Conservation (phyloP, 257 asterid genomes). For the Ballota nigra region DNA sequence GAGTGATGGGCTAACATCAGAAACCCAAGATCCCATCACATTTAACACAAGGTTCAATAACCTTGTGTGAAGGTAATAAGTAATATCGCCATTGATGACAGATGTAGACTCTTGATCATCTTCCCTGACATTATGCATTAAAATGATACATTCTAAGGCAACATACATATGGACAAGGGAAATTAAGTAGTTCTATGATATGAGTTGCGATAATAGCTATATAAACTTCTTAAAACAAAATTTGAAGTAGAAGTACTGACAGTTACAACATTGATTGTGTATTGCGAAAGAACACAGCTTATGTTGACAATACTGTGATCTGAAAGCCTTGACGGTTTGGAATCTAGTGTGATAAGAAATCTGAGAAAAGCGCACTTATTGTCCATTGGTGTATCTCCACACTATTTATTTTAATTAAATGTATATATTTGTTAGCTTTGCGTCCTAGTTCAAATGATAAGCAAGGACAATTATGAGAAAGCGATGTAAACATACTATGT, state of each 20-base stretch:
- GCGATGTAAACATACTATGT: slow-evolving; percentile 54
- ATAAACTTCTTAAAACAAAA: background rate
- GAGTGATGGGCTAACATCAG: slow-evolving; percentile 35
- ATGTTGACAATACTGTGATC: slow-evolving; percentile 52
- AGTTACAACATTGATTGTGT: slow-evolving; percentile 47
- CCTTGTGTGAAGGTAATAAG: slow-evolving; percentile 55
- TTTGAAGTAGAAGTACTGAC: slow-evolving; percentile 42
- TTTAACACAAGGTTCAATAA: slow-evolving; percentile 44
- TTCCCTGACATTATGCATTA: slow-evolving; percentile 43
- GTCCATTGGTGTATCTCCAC: slow-evolving; percentile 53
- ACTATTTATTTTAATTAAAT: slow-evolving; percentile 36
- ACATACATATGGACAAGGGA: background rate
- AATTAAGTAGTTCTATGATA: background rate
- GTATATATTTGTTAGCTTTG: background rate
- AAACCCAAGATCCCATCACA: slow-evolving; percentile 49
- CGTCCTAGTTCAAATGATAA: slow-evolving; percentile 6
- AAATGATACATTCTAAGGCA: background rate
- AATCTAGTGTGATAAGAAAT: slow-evolving; percentile 60
- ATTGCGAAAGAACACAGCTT: slow-evolving; percentile 56
- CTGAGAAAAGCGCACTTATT: slow-evolving; percentile 71
- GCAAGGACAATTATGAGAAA: background rate
- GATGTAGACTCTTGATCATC: slow-evolving; percentile 35
- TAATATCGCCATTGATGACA: slow-evolving; percentile 41
- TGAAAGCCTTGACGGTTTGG: slow-evolving; percentile 61
- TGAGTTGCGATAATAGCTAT: background rate